Evolutionary conservation across 1,284 basidiomycete genomes (phyloP).

Genomic region (Caloboletus firmus): DNA sequence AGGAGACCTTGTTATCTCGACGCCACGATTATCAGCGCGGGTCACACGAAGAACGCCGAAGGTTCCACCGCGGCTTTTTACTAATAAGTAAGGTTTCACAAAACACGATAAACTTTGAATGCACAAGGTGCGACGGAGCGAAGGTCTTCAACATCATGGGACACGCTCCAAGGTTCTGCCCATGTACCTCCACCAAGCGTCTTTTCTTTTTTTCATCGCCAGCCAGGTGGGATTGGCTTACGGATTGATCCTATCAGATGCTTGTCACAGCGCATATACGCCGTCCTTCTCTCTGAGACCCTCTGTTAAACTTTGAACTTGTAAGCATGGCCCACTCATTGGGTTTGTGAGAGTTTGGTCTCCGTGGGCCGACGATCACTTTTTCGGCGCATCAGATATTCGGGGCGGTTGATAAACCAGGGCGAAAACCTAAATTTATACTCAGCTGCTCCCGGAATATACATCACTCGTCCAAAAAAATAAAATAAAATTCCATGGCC

Average conservation of each 20-base stretch:
- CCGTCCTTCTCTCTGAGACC: not conserved
- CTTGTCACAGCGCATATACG: conserved; percentile 15
- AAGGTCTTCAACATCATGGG: conserved; percentile 2
- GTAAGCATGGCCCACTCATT: not conserved
- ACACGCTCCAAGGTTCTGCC: conserved; percentile 3
- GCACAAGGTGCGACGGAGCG: conserved; percentile 20
- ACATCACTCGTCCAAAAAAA: not conserved
- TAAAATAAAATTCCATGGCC: no score
- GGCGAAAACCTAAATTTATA: not conserved
- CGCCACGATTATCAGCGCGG: conserved; percentile 15
- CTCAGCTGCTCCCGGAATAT: no score
- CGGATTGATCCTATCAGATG: conserved; percentile 2
- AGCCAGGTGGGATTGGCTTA: no score
- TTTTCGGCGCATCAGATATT: no score
- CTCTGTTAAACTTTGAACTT: no score
- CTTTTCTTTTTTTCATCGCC: conserved; percentile 16
- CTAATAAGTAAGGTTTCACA: conserved; percentile 26
- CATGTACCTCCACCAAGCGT: not conserved
- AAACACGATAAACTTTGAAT: conserved; percentile 16
- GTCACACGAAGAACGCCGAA: conserved; percentile 18
- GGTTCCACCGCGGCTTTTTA: conserved; percentile 5
- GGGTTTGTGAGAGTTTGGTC: not conserved
- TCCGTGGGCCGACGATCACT: conserved; percentile 7
- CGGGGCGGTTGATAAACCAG: not conserved
- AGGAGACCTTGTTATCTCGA: conserved; percentile 9